Evolutionary conservation across 2,329 filamentous ascomycete genomes (phyloP), one percentile per base, ranked within the genome.

Genomic region (Acrocalymma vagum): DNA sequence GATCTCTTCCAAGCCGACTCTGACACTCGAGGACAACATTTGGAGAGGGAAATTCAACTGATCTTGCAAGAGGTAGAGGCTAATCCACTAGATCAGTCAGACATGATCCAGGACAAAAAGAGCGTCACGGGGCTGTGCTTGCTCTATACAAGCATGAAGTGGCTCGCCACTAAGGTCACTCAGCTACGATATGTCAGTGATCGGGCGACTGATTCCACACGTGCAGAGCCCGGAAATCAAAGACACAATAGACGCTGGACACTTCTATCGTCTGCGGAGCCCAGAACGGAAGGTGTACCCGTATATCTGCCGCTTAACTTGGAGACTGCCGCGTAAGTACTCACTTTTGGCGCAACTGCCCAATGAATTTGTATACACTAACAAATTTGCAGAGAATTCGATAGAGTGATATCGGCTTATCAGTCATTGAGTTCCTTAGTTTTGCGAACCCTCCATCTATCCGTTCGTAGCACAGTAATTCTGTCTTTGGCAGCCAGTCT

Each of bases 121-220:
- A 88, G 86, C 4, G 86, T 97, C 18, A 84, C 87, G 28, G 87
- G 87, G 4, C 75, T 99, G 4, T 96, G 92, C 56, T 80, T 96
- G 25, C 77, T 99, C 23, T 95, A 96, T 69, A 96, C 92, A 33
- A 96, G 92, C 74, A 95, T 97, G 90, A 94, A 95, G 76, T 99
- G 94, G 94, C 82, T 99, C 23, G 85, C 88, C 14, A 86, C 86
- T 55, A 94, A 93, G 72, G 84, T 95, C 27, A 76, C 80, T n/a
- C 79, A 88, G 42, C 78, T 99, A 37, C 83, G 94, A 27, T 86
- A 93, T 62, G 90, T 96, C 59, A 93, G 89, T 14, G 78, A 81
- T 36, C 84, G 87, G 46, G 84, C 88, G 29, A 81, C 83, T 24
- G 84, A 90, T 67, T 84, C 83, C 21, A 80, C 84, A 51, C 72